These are phyloP conservation scores for Geranium brycei DNA, from an alignment of 345 rosid genomes.

Conservation along the genomic window DNA sequence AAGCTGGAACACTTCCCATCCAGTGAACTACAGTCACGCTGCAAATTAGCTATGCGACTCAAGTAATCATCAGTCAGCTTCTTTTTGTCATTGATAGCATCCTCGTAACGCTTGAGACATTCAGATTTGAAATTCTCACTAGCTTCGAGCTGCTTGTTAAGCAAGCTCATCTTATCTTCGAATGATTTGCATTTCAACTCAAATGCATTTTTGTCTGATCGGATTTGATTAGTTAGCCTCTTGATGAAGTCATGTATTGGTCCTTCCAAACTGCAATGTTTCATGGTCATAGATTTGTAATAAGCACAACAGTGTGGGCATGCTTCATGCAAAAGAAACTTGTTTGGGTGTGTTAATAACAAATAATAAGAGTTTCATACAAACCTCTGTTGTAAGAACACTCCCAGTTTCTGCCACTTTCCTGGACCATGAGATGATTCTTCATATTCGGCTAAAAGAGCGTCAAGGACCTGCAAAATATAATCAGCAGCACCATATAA, in stretches of 20 bases:
- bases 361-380: neutral
- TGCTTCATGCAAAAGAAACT: too few relatives aligned
- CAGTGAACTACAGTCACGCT: conserved; percentile 57
- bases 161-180: conserved; percentile 69
- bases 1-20: conserved; percentile 75
- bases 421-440: conserved; percentile 70
- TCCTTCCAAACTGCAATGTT: conserved; percentile 63
- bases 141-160: conserved; percentile 73
- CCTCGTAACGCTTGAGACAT: conserved; percentile 80
- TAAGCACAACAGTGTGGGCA: too few relatives aligned
- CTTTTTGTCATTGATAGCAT: conserved; percentile 84
- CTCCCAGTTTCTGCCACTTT: conserved; percentile 85
- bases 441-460: conserved; percentile 63
- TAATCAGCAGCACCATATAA: too few relatives aligned
- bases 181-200: conserved; percentile 63
- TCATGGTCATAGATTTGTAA: neutral
- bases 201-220: conserved; percentile 73
- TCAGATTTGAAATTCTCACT: conserved; percentile 72
- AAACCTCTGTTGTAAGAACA: conserved; percentile 79
- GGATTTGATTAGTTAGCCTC: conserved; percentile 64
- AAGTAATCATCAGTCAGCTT: conserved; percentile 72
- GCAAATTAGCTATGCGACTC: conserved; percentile 58
- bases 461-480: conserved; percentile 60
- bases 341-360: neutral
- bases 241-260: conserved; percentile 67